Percentiles rank a stretch among this genome's conserved stretches.
phyloP scores from a whole-genome alignment of 2,329 filamentous ascomycete genomes.

The Arthrobotrys entomopaga region DNA sequence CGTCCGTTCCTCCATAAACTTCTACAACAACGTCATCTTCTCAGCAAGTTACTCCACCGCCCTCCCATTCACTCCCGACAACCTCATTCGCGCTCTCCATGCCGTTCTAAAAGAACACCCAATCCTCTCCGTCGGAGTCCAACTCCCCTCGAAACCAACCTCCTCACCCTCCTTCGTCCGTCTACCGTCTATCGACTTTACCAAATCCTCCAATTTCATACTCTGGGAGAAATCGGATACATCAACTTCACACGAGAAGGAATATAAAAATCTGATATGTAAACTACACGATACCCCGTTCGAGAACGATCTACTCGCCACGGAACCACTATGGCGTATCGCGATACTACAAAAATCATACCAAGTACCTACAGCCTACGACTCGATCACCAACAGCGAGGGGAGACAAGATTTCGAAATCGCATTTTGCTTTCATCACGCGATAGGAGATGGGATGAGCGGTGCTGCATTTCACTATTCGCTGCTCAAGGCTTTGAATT shows the following conservation, averaged over 20 bases:
- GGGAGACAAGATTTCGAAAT: conserved; percentile 64
- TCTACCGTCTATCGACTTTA: conserved; percentile 64
- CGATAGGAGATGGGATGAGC: conserved; percentile 67
- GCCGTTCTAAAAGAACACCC: conserved; percentile 64
- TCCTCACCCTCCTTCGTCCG: conserved; percentile 64
- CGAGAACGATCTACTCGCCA: conserved; percentile 15
- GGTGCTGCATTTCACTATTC: conserved; percentile 66
- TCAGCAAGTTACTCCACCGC: conserved; percentile 55
- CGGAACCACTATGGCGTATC: conserved; percentile 45
- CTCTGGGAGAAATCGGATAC: conserved; percentile 61
- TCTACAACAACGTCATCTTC: conserved; percentile 55
- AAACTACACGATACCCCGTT: conserved; percentile 28
- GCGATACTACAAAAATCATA: conserved; percentile 16
- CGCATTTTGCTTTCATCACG: conserved; percentile 66
- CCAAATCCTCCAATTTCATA: conserved; percentile 60
- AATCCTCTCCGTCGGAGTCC: conserved; percentile 66
- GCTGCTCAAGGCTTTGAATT: conserved; percentile 64
- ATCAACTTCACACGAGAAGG: conserved; percentile 61
- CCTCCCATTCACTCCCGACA: conserved; percentile 11
- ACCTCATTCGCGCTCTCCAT: conserved; percentile 51
- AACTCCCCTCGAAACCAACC: conserved; percentile 63
- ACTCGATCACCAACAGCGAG: conserved; percentile 29
- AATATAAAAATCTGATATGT: conserved; percentile 48
- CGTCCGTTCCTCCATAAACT: conserved; percentile 40
- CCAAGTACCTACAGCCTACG: conserved; percentile 49